Base-by-base conservation (phyloP, 805 yeast species). In the Schwanniomyces pseudopolymorphus region DNA sequence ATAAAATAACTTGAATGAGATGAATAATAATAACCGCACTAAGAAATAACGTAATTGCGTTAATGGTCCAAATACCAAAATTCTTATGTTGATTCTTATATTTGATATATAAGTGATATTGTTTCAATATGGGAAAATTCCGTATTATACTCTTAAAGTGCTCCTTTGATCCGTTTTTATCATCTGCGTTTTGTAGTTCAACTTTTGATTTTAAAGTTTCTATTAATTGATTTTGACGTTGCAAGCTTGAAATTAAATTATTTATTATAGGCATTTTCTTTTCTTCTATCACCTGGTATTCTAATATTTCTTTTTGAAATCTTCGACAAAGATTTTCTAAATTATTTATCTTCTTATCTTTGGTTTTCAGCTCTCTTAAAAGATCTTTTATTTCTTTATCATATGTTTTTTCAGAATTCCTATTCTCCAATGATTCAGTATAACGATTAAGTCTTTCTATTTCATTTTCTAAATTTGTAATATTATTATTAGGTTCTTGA, bases 51-150 rank as follows among this genome's bases (percentile, higher is more conserved):
- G 65, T 49, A 7, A 59, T 21, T 6, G 54, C 36, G 40, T 64
- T 62, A 10, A 64, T 31, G 3, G 64, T 14, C 5, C 60, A 20
- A 14, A 55, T 31, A 16, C 62, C 64, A 9, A 44, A 20, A 31
- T 48, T 53, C 41, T 50, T 53, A 35, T 55, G 58, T 11, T 56
- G 62, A 33, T 60, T 50, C 41, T 56, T 57, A 37, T 65, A 68
- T 39, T 57, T 56, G 48, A 48, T 57, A 37, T 50, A 63, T 37
- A 50, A 47, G 40, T 58, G 57, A 43, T 61, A 61, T 43, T 69
- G 71, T 42, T 60, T 63, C 11, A 67, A 43, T 36, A 67, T 53
- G 3, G 74, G 74, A 20, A 69, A 44, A 22, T 57, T 59, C 8
- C 43, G 31, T 6, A 65, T 5, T 28, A 66, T 55, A 11, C 41